Percentiles rank a stretch among this genome's conserved stretches.
phyloP scores from a whole-genome alignment of 179 eudicot species.

The Dionaea muscipula region DNA sequence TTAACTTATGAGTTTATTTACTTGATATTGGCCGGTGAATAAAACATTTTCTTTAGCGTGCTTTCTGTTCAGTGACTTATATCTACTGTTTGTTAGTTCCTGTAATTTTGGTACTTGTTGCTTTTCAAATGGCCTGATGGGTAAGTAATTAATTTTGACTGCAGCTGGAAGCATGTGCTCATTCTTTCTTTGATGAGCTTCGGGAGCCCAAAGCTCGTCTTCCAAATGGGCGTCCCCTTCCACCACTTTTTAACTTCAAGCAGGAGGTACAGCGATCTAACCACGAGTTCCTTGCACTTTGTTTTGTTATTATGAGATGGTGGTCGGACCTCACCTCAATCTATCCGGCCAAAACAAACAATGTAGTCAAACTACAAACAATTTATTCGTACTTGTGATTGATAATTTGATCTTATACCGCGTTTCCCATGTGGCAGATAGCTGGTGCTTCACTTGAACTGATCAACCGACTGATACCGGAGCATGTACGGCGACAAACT shows the following conservation, averaged over 20 bases:
- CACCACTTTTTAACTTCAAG: conserved; percentile 50
- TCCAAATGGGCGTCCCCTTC: conserved; percentile 54
- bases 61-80: too few species aligned
- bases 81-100: conserved; percentile 1
- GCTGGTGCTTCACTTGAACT: conserved; percentile 55
- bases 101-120: too few species aligned
- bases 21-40: not conserved
- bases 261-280: too few species aligned
- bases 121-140: too few species aligned
- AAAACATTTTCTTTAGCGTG: too few species aligned
- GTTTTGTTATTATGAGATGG: too few species aligned
- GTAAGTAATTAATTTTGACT: too few species aligned
- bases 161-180: conserved; percentile 58
- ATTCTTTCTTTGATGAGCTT: conserved; percentile 55
- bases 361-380: not conserved
- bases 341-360: too few species aligned
- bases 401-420: not conserved
- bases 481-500: conserved; percentile 46
- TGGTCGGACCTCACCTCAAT: too few species aligned
- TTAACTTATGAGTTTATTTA: not conserved
- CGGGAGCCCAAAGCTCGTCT: conserved; percentile 55
- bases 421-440: conserved; percentile 28
- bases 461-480: conserved; percentile 62
- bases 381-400: not conserved
- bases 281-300: too few species aligned